Evolutionary conservation across 192 early-diverging fungal genomes (phyloP), one percentile per base, ranked within the genome.

Genomic region (Backusella tarrabulga): DNA sequence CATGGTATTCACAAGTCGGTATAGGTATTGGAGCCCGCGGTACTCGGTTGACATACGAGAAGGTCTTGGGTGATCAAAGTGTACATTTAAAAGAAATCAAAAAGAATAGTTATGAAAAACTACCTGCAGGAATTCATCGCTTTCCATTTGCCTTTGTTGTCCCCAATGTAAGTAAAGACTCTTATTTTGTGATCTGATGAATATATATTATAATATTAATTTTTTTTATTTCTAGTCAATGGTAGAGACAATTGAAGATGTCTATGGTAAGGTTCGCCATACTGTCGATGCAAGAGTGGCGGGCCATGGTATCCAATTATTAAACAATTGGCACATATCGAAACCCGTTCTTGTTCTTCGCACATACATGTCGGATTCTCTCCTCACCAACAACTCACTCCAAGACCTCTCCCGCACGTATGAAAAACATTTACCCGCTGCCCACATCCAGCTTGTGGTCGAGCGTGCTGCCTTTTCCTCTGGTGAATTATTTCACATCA

Each of bases 271-370:
- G 34, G 78, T 79, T 5, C 60, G 50, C 2, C 78, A 79, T 60
- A 71, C 68, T 12, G 29, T 79, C 1, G 78, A 79, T 21, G 78
- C 73, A 4, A 23, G 23, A 46, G 78, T 63, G 26, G 12, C n/a
- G 1, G 73, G 78, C 4, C 11, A 46, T 40, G 73, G 73, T 36
- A 23, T 75, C 17, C 67, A 34, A 15, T 19, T 77, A 12, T 26
- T 77, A 23, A 71, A 71, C 15, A 52, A 75, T 23, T 75, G 63
- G 63, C 66, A 74, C 17, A 50, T 68, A 1, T 69, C 73, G 6
- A 79, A 79, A 71, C 72, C 78, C 1, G 73, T 79, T 11, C 52
- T 79, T 38, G 73, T 79, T 21, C 38, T 79, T n/a, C 78, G 78
- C 5, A 67, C 78, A 0, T 79, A 75, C 23, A 75, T 79, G 73